Base-by-base conservation (phyloP, 1,139 yeast genomes). In the Eremothecium coryli region DNA sequence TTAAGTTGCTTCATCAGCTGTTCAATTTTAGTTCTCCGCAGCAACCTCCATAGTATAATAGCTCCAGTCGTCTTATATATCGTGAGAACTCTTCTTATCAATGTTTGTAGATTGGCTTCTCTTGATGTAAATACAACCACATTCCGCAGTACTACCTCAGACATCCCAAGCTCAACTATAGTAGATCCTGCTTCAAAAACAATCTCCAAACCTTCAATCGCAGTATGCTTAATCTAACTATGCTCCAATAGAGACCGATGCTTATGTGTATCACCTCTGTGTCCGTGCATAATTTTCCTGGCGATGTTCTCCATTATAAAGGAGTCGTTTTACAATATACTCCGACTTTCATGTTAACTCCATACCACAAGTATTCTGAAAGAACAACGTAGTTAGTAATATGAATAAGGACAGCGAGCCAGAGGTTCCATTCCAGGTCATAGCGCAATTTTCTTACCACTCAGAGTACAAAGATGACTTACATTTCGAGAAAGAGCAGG, bases 381-480 rank as follows among this genome's bases (percentile, higher is more conserved):
- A 25, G n/a, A 25, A 14, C 4, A 25, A 16, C 12, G 13, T 16
- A 25, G 10, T 10, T 8, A 10, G 22, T 8, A 27, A n/a, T 5
- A 27, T 27, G 30, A 27, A 27, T 6, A 14, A 6, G 14, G 30
- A n/a, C n/a, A 27, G 17, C 22, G 30, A 27, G 10, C 30, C 30
- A 27, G 30, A 27, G 13, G 42, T 44, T 20, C 93, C 93, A n/a
- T 82, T 81, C 60, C 63, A 66, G 50, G 93, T 80, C 4, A 68
- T 67, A 50, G 81, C 95, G 5, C 56, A 80, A 29, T 82, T 66
- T 50, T 81, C 78, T 37, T 84, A 84, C 61, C 63, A 67, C 40
- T 81, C 94, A 5, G 93, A 80, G 26, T 81, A 71, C 48, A 86
- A 78, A 21, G 97, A 86, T 52, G 98, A 90, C 58, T 69, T 90